Conservation (phyloP, 2,329 filamentous ascomycete species). For the Nothopassalora personata region DNA sequence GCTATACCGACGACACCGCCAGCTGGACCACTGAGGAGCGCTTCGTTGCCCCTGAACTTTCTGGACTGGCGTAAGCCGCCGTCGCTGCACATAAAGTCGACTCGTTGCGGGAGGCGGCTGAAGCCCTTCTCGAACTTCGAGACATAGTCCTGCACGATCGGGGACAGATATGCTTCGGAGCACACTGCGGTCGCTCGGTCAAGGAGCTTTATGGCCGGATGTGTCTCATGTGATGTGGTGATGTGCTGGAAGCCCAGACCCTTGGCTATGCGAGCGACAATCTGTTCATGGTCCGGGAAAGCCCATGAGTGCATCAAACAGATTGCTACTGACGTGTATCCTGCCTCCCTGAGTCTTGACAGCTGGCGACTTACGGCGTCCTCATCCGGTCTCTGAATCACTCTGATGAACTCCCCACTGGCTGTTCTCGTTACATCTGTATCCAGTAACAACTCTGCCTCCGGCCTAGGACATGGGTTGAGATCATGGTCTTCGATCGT, state of each 20-base stretch:
- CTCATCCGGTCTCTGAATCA: conserved; percentile 56
- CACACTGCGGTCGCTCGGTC: conserved; percentile 59
- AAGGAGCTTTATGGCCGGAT: conserved; percentile 76
- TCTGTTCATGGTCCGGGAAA: conserved; percentile 69
- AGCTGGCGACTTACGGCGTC: conserved; percentile 53
- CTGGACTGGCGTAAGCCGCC: conserved; percentile 27
- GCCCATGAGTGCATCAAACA: conserved; percentile 87
- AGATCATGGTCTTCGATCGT: conserved; percentile 77
- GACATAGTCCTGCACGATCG: conserved; percentile 68
- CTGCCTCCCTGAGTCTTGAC: conserved; percentile 58
- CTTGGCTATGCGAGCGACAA: conserved; percentile 66
- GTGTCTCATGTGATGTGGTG: conserved; percentile 68
- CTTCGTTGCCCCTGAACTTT: conserved; percentile 30
- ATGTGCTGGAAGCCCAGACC: conserved; percentile 77
- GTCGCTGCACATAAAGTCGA: conserved; percentile 35
- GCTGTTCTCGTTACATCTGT: conserved; percentile 60
- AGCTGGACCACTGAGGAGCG: conserved; percentile 33
- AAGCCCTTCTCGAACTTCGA: conserved; percentile 27
- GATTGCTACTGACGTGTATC: conserved; percentile 73
- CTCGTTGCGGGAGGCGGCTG: conserved; percentile 25
- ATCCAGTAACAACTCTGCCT: conserved; percentile 22
- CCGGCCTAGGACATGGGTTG: conserved; percentile 42
- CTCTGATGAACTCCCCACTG: conserved; percentile 66
- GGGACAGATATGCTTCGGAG: conserved; percentile 66
- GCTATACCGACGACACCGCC: conserved; percentile 34